These are phyloP conservation scores for Ceratobasidium sp. DNA, from an alignment of 1,284 basidiomycete genomes.

Conservation along the genomic window DNA sequence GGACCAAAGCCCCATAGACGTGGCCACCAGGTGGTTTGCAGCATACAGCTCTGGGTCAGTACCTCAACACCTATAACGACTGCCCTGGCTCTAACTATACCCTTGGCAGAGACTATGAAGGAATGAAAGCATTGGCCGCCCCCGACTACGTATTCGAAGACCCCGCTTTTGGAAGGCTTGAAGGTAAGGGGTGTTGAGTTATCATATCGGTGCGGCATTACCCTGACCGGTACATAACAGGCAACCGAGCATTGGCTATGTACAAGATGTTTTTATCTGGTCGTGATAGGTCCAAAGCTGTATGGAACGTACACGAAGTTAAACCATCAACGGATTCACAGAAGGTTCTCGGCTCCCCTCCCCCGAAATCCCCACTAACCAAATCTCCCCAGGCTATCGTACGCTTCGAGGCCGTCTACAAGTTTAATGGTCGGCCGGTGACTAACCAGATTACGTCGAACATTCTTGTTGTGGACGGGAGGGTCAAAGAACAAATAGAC, in stretches of 20 bases:
- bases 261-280: conserved; percentile 39
- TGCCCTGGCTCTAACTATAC: neutral
- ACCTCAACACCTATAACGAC: neutral
- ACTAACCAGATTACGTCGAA: conserved; percentile 34
- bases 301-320: conserved; percentile 41
- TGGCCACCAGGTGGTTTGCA: conserved; percentile 36
- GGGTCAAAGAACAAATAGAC: conserved; percentile 38
- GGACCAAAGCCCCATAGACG: conserved; percentile 21
- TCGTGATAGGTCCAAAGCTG: conserved; percentile 31
- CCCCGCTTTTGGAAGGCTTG: conserved; percentile 36
- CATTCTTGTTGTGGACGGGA: conserved; percentile 38
- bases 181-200: conserved; percentile 5
- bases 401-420: conserved; percentile 36
- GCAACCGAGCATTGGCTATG: conserved; percentile 25
- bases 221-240: neutral
- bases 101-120: conserved; percentile 17
- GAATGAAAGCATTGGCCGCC: conserved; percentile 24
- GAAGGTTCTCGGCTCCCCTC: neutral
- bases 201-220: neutral
- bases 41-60: conserved; percentile 37
- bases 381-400: conserved; percentile 15
- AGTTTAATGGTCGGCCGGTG: conserved; percentile 32
- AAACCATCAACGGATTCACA: conserved; percentile 31
- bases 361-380: neutral
- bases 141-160: conserved; percentile 25